Evolutionary conservation across 495 filamentous ascomycete species (phyloP).

Genomic region (Aspergillus indologenus): DNA sequence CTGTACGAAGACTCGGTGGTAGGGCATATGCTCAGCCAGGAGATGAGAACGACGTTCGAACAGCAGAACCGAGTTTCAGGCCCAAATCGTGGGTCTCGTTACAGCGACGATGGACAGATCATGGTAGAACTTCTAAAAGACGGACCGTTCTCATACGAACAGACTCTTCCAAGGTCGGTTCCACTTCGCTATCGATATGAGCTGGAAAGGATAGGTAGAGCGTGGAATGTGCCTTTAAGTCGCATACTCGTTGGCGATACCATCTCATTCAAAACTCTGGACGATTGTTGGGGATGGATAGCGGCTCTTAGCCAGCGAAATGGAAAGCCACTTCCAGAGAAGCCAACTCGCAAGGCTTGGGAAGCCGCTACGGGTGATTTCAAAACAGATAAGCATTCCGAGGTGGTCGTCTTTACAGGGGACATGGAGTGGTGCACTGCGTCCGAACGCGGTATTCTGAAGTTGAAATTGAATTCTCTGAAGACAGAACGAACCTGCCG

Average conservation of each 20-base stretch:
- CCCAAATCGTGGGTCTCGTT: slow-evolving; percentile 4
- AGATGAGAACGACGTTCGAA: slow-evolving; percentile 20
- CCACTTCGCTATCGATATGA: slow-evolving; percentile 46
- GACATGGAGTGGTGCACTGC: slow-evolving; percentile 39
- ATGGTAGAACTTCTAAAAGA: slow-evolving; percentile 26
- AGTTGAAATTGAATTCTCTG: slow-evolving; percentile 40
- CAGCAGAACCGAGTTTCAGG: slow-evolving; percentile 4
- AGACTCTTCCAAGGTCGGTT: slow-evolving; percentile 27
- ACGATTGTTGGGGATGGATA: slow-evolving; percentile 42
- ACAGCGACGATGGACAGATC: slow-evolving; percentile 23
- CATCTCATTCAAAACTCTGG: slow-evolving; percentile 28
- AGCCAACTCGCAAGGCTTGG: slow-evolving; percentile 39
- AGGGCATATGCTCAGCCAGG: slow-evolving; percentile 24
- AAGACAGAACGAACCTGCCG: slow-evolving; percentile 45
- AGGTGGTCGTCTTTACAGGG: slow-evolving; percentile 42
- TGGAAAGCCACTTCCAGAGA: slow-evolving; percentile 35
- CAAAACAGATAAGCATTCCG: slow-evolving; percentile 35
- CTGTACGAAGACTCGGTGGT: slow-evolving; percentile 35
- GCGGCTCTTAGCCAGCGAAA: slow-evolving; percentile 28
- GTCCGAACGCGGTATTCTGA: slow-evolving; percentile 37
- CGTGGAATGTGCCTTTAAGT: slow-evolving; percentile 35
- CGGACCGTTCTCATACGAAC: slow-evolving; percentile 35
- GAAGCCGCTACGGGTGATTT: slow-evolving; percentile 35
- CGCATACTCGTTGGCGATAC: slow-evolving; percentile 29
- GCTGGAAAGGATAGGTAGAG: slow-evolving; percentile 36